These are phyloP conservation scores for Fusarium nematophilum DNA, from an alignment of 2,329 filamentous ascomycete species.

Conservation along the genomic window DNA sequence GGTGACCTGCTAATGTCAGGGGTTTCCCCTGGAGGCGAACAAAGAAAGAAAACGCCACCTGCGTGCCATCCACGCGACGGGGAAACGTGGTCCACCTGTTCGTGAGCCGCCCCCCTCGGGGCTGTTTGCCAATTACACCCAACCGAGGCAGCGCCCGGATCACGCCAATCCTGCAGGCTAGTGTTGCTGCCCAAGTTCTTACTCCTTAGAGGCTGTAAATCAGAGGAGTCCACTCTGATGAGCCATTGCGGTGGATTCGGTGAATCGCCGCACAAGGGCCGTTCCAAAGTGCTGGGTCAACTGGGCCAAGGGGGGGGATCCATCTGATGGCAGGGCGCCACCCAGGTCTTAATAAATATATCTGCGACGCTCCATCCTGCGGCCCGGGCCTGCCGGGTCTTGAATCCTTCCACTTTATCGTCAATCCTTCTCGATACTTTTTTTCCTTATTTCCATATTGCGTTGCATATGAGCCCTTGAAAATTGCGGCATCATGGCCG, in stretches of 20 bases:
- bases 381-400: slow-evolving; percentile 28
- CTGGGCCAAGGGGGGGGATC: background rate
- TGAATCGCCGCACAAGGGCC: slow-evolving; percentile 21
- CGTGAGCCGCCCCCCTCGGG: no score
- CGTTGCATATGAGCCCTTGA: background rate
- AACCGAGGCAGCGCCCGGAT: slow-evolving; percentile 11
- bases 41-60: background rate
- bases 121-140: slow-evolving; percentile 7
- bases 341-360: slow-evolving; percentile 26
- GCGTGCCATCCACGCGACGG: slow-evolving; percentile 1
- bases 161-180: slow-evolving; percentile 16
- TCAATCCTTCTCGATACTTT: slow-evolving; percentile 9
- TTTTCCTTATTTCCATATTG: slow-evolving; percentile 1
- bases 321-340: background rate
- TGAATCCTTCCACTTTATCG: slow-evolving; percentile 25
- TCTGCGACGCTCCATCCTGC: slow-evolving; percentile 15
- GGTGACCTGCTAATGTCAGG: slow-evolving; percentile 6
- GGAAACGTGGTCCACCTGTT: background rate
- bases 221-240: slow-evolving; percentile 6
- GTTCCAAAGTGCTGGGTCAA: slow-evolving; percentile 23
- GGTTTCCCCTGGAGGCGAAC: no score
- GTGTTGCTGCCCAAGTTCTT: slow-evolving; percentile 26
- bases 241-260: slow-evolving; percentile 22
- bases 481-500: slow-evolving; percentile 36
- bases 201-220: slow-evolving; percentile 19